These are phyloP conservation scores for Williopsis jadinii DNA, from an alignment of 1,139 yeast genomes.

Conservation along the genomic window DNA sequence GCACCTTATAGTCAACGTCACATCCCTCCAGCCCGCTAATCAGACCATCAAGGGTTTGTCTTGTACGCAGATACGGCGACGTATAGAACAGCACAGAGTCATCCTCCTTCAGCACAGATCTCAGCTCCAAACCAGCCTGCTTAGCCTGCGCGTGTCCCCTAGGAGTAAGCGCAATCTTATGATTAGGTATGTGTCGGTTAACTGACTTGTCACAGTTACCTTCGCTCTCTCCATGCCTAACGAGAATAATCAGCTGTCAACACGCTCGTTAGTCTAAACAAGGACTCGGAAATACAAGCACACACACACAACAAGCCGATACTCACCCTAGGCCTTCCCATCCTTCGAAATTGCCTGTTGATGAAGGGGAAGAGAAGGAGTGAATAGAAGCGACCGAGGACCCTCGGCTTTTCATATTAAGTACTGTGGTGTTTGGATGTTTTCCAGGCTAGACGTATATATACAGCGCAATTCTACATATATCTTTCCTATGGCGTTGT, in stretches of 20 bases:
- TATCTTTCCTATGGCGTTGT: too few species aligned
- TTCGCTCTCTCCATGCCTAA: constrained; percentile 89
- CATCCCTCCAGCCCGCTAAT: constrained; percentile 49
- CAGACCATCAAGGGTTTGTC: constrained; percentile 72
- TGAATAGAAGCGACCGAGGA: too few species aligned
- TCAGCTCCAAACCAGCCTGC: constrained; percentile 58
- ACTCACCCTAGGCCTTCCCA: constrained; percentile 60
- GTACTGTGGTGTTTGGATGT: too few species aligned
- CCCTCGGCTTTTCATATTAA: too few species aligned
- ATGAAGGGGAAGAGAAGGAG: too few species aligned
- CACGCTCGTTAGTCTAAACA: background rate
- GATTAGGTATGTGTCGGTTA: constrained; percentile 71
- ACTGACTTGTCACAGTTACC: constrained; percentile 81
- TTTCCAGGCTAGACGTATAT: too few species aligned
- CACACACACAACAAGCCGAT: too few species aligned
- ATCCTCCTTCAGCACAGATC: constrained; percentile 46
- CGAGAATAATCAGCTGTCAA: constrained; percentile 56
- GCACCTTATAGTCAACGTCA: constrained; percentile 45
- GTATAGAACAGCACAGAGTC: constrained; percentile 56
- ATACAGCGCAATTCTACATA: too few species aligned
- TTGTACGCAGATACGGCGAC: constrained; percentile 75
- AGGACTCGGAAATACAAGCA: too few species aligned
- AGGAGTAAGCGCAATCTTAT: constrained; percentile 62
- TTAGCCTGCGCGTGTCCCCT: constrained; percentile 63
- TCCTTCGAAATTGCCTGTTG: constrained; percentile 12